Percentiles rank a stretch among this genome's conserved stretches.
phyloP scores from a whole-genome alignment of 192 early-diverging fungal species.

The Coemansia sp. region DNA sequence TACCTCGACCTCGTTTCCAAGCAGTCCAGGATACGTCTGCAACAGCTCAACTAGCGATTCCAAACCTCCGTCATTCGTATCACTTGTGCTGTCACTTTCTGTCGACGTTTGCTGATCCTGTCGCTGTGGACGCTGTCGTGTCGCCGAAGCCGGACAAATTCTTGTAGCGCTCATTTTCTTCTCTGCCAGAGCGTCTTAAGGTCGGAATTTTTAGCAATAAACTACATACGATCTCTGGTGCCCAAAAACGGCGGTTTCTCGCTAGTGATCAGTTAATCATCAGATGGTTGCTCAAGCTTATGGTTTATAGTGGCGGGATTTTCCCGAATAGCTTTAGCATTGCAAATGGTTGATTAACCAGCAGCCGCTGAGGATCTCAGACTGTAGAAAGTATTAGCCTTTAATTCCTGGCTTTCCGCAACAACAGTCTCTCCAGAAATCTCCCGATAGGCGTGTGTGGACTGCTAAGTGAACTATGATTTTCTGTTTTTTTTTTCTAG shows the following conservation, averaged over 20 bases:
- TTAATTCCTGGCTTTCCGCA: no score
- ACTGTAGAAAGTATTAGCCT: no score
- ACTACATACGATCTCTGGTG: background rate
- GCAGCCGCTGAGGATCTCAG: no score
- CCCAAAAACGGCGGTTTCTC: background rate
- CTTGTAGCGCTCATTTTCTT: background rate
- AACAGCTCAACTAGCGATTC: slow-evolving; percentile 33
- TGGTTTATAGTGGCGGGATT: background rate
- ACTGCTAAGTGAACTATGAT: no score
- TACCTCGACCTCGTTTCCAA: slow-evolving; percentile 32
- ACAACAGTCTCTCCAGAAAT: no score
- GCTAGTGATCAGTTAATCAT: background rate
- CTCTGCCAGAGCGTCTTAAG: background rate
- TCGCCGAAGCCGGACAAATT: background rate
- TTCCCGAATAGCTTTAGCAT: no score
- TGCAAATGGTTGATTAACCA: no score
- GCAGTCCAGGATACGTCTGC: slow-evolving; percentile 42
- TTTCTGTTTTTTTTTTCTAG: no score
- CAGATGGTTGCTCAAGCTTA: background rate
- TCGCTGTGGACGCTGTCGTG: background rate
- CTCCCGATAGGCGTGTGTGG: no score
- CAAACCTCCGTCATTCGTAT: slow-evolving; percentile 2
- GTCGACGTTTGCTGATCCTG: background rate
- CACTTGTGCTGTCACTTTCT: background rate
- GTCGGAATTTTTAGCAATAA: background rate